Base-by-base conservation (phyloP, 192 early-diverging fungal species). In the Gorgonomyces haynaldii region DNA sequence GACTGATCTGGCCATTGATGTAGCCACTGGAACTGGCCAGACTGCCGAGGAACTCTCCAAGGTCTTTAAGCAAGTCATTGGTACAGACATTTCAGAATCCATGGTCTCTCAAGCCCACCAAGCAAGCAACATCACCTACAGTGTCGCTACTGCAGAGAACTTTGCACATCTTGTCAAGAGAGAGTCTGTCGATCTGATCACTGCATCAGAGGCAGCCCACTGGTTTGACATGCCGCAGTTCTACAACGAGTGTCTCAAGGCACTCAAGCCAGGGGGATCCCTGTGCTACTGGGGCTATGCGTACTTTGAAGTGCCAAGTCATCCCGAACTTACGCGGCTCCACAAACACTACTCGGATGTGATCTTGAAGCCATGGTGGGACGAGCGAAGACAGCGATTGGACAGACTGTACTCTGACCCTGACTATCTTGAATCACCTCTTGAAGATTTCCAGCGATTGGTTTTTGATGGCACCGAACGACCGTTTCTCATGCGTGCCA, bases 211-310 rank as follows among this genome's bases (percentile, higher is more conserved):
- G 20, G 51, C 53, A 23, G 52, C 54, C 2, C 54, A 54, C 44
- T 82, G 78, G 78, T 70, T 82, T 17, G 61, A 78, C 24, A 61
- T 70, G 20, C 52, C 58, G 15, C 31, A 30, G 9, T 82, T 82
- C 52, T 80, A 70, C 40, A 57, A 64, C 2, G 73, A 78, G 45
- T 56, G 62, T 31, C 62, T 66, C 38, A 67, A 73, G n/a, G 72
- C 77, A 4, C 61, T 82, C 13, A 76, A 74, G 30, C 75, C 72
- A n/a, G 44, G 34, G 0, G 81, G 81, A 6, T 79, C 78, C 0
- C 56, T 82, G 32, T 73, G 71, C 2, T 54, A 72, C 1, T 69
- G 67, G 25, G 62, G 60, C 5, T 82, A 82, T 37, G 27, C 27
- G 10, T 65, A 64, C 37, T 49, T 58, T 22, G 27, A 58, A 23